Evolutionary conservation across 176 grass and related monocot species (phyloP).

Genomic region (Ananas comosus): DNA sequence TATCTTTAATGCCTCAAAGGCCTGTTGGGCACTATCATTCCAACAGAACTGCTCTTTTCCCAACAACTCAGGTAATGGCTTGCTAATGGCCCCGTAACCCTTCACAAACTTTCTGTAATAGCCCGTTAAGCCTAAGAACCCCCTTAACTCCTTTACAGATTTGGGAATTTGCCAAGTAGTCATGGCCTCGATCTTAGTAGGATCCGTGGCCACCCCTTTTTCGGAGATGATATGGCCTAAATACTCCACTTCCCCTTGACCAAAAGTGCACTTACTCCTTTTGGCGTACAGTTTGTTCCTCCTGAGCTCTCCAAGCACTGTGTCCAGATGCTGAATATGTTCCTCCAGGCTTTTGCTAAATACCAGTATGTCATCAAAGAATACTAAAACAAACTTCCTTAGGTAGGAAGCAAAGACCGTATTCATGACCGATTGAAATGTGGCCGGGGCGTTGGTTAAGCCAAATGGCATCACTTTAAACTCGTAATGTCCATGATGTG

Average conservation of each 20-base stretch:
- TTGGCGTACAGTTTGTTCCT: neutral
- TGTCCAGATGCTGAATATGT: neutral
- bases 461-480: conserved; percentile 3
- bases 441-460: neutral
- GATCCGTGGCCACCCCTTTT: neutral
- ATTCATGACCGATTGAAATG: neutral
- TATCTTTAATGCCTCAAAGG: neutral
- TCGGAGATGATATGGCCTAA: neutral
- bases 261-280: neutral
- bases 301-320: neutral
- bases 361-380: neutral
- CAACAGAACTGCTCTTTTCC: neutral
- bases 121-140: neutral
- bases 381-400: neutral
- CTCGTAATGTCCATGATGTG: neutral
- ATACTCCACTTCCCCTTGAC: neutral
- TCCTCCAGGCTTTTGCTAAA: neutral
- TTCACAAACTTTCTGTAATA: neutral
- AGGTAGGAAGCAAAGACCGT: neutral
- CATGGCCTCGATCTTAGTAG: neutral
- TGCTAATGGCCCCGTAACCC: neutral
- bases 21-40: neutral
- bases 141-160: neutral
- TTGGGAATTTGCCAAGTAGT: neutral
- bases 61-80: neutral